phyloP scores from a whole-genome alignment of 805 yeast species.

The Lipomyces yamanashiensis region DNA sequence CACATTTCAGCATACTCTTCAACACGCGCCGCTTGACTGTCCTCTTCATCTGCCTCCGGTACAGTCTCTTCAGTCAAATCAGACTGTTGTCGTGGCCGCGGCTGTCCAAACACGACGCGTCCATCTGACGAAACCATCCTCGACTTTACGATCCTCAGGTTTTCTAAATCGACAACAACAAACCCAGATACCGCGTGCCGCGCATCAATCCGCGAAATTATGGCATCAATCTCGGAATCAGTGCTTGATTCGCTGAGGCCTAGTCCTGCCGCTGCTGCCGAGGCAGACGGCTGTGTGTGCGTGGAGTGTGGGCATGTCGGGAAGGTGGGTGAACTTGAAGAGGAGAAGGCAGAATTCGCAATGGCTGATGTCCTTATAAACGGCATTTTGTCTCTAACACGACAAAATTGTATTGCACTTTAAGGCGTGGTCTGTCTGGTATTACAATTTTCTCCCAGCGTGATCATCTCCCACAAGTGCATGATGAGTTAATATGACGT shows the following conservation, averaged over 20 bases:
- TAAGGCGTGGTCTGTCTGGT: not conserved
- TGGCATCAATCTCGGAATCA: conserved; percentile 30
- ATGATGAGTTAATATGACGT: too few species aligned
- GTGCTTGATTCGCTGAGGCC: not conserved
- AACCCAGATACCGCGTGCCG: conserved; percentile 26
- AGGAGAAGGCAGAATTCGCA: not conserved
- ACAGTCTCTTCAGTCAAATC: not conserved
- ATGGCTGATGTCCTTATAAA: not conserved
- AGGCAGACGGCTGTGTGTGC: not conserved
- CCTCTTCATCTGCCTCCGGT: not conserved
- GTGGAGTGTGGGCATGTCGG: not conserved
- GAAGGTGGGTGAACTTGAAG: not conserved
- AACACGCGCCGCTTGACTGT: conserved; percentile 6
- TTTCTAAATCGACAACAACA: conserved; percentile 23
- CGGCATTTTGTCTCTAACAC: not conserved
- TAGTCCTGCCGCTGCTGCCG: not conserved
- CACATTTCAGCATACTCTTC: conserved; percentile 22
- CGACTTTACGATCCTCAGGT: conserved; percentile 16
- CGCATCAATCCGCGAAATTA: conserved; percentile 29
- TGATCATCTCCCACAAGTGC: too few species aligned
- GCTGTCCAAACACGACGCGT: conserved; percentile 5
- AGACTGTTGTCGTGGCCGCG: not conserved
- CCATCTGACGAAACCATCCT: conserved; percentile 23
- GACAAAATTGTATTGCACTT: not conserved
- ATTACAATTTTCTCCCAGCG: too few species aligned